Evolutionary conservation across 1,284 basidiomycete genomes (phyloP).

Genomic region (Singerocomus inundabilis): DNA sequence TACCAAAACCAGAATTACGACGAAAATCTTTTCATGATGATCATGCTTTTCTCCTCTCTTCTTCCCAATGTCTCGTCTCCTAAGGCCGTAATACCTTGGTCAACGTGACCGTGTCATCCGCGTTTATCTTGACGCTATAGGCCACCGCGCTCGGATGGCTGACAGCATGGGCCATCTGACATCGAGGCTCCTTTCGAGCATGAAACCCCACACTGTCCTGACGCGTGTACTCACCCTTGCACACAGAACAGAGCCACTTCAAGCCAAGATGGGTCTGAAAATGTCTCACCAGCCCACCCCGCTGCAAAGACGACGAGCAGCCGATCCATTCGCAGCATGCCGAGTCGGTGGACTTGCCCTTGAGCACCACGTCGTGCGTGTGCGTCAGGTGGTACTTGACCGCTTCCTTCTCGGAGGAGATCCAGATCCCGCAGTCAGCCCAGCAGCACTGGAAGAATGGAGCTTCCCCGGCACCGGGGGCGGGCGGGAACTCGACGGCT

Average conservation of each 20-base stretch:
- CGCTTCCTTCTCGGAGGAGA: conserved; percentile 14
- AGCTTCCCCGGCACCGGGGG: background rate
- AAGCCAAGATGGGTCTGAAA: conserved; percentile 19
- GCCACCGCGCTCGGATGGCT: conserved; percentile 20
- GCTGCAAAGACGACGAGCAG: conserved; percentile 8
- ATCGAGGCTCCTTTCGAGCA: conserved; percentile 2
- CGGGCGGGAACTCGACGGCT: conserved; percentile 11
- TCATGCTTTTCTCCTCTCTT: no score
- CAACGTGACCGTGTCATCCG: conserved; percentile 17
- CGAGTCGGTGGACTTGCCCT: background rate
- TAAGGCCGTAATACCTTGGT: conserved; percentile 20
- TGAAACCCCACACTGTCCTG: conserved; percentile 20
- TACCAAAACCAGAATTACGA: conserved; percentile 16
- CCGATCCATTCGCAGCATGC: conserved; percentile 13
- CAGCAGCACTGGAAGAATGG: conserved; percentile 25
- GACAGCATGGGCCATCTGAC: conserved; percentile 8
- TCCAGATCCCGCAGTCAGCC: conserved; percentile 18
- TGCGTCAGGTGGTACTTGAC: conserved; percentile 18
- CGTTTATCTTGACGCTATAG: conserved; percentile 9
- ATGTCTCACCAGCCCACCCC: conserved; percentile 17
- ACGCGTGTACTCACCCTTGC: conserved; percentile 13
- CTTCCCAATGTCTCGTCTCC: no score
- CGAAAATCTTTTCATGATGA: background rate
- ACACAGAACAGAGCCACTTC: conserved; percentile 23
- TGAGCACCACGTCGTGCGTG: conserved; percentile 12